Evolutionary conservation across 352 stramenopile genomes (phyloP).

Genomic region (Phytophthora melonis): DNA sequence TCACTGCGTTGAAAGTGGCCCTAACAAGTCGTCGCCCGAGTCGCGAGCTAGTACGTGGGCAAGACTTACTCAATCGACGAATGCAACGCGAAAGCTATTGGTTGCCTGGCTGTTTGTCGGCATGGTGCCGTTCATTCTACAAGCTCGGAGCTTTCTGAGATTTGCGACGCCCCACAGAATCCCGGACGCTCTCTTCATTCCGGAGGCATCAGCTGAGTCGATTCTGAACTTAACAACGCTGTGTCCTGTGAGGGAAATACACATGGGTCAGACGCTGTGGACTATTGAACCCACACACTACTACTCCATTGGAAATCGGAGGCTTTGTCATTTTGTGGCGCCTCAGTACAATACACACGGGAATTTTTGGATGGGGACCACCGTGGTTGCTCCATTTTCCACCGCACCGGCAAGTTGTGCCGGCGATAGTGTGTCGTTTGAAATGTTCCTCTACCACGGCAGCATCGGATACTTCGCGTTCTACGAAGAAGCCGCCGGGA

Average conservation of each 20-base stretch:
- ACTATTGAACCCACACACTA: constrained; percentile 25
- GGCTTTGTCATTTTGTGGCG: constrained; percentile 19
- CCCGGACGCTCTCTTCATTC: constrained; percentile 1
- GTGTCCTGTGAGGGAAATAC: constrained; percentile 5
- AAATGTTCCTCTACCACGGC: constrained; percentile 16
- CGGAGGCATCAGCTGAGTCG: not conserved
- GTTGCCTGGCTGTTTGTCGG: constrained; percentile 12
- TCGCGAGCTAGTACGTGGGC: not conserved
- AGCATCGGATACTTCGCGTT: constrained; percentile 22
- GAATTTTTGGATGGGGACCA: constrained; percentile 12
- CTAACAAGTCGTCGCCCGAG: not conserved
- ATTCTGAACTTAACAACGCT: not conserved
- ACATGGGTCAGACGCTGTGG: constrained; percentile 20
- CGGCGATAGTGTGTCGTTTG: not conserved
- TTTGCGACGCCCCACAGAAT: constrained; percentile 24
- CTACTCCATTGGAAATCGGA: not conserved
- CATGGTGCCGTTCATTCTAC: constrained; percentile 18
- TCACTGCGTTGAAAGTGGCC: not conserved
- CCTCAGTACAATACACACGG: constrained; percentile 22
- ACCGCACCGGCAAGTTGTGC: constrained; percentile 6
- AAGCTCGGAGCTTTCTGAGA: constrained; percentile 26
- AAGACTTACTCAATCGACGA: not conserved
- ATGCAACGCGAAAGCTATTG: constrained; percentile 4
- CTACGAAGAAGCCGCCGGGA: constrained; percentile 14
- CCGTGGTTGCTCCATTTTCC: not conserved